Evolutionary conservation across 2,329 filamentous ascomycete genomes (phyloP).

Genomic region (Paraphoma sp.): DNA sequence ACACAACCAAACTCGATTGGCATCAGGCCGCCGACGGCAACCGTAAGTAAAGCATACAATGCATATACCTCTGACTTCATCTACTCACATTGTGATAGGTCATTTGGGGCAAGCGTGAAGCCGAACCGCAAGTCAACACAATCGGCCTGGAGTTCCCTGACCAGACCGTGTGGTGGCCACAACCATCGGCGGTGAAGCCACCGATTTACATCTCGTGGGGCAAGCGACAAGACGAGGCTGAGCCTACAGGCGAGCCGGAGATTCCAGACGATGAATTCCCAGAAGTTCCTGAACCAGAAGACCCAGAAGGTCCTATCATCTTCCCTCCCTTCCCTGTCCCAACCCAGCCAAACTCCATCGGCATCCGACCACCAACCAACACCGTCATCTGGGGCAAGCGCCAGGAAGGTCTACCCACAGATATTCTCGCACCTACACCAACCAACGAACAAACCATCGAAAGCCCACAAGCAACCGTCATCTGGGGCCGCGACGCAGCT

Average conservation of each 20-base stretch:
- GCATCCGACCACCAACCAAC: slow-evolving; percentile 15
- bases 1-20: slow-evolving; percentile 17
- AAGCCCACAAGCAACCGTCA: slow-evolving; percentile 9
- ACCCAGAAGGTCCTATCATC: slow-evolving; percentile 9
- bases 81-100: background rate
- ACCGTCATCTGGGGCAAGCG: slow-evolving; percentile 24
- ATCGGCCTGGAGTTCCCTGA: slow-evolving; percentile 7
- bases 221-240: slow-evolving; percentile 11
- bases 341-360: slow-evolving; percentile 14
- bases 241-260: slow-evolving; percentile 4
- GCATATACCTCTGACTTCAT: too few species aligned
- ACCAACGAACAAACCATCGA: slow-evolving; percentile 1
- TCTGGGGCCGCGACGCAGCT: slow-evolving; percentile 6
- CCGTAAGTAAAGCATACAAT: background rate
- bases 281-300: slow-evolving; percentile 6
- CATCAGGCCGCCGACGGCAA: slow-evolving; percentile 11
- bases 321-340: slow-evolving; percentile 5
- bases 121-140: slow-evolving; percentile 5
- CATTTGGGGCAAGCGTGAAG: slow-evolving; percentile 18
- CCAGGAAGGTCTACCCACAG: background rate
- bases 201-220: slow-evolving; percentile 20
- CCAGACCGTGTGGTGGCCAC: background rate
- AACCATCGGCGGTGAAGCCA: background rate
- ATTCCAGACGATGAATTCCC: background rate
- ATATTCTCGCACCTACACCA: background rate